Base-by-base conservation (phyloP, 139 green algal genomes). In the Ettlia oleoabundans region DNA sequence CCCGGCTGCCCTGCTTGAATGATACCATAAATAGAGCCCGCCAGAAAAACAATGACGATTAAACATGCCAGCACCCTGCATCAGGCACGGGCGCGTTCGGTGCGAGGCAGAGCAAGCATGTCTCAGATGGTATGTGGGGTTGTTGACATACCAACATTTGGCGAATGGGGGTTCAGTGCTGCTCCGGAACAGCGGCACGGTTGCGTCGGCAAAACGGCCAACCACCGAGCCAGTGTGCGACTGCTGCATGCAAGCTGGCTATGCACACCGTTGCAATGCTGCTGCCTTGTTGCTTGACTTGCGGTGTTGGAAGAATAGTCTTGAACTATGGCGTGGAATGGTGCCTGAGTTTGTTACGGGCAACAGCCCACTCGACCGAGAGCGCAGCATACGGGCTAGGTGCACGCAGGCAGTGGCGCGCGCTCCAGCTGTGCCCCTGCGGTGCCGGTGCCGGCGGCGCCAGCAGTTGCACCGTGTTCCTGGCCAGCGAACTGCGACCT, bases 341-440 rank as follows among this genome's bases (percentile, higher is more conserved):
- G n/a, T 51, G 52, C 1, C 1, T 3, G 73, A 15, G 22, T 52
- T 51, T 26, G 73, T 80, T 51, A 80, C 63, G 73, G 73, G 73
- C 53, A 80, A 53, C 73, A 80, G 73, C 73, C 35, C 53, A 35
- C 53, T 80, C 35, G 73, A 80, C 6, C 73, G 52, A 1, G 73
- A 80, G 24, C 73, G 53, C 24, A 80, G 35, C 73, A 80, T 80
- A 35, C 26, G n/a, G 47, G 15, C 0, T 35, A n/a, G 55, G 9
- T 65, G 15, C 55, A 65, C 30, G 18, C 18, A 65, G 18, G 15
- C 55, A n/a, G n/a, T n/a, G n/a, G n/a, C n/a, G n/a, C n/a, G n/a
- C n/a, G n/a, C n/a, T n/a, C n/a, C n/a, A n/a, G n/a, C n/a, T n/a
- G n/a, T n/a, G n/a, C n/a, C n/a, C n/a, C n/a, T n/a, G n/a, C n/a